phyloP scores from a whole-genome alignment of 768 basidiomycete species.

The Kwoniella mangroviensis region DNA sequence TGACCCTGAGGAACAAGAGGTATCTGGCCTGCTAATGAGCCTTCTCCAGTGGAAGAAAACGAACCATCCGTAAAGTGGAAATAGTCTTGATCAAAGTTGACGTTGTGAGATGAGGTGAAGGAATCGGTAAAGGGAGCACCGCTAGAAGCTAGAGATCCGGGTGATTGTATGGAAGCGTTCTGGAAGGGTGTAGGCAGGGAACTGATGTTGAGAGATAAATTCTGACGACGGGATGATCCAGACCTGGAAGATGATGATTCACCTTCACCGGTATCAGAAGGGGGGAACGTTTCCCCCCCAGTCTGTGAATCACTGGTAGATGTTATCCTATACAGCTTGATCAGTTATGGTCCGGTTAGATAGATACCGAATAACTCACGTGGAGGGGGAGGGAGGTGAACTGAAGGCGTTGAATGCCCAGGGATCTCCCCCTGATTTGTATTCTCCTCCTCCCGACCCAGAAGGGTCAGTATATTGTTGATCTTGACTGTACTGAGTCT shows the following conservation, averaged over 20 bases:
- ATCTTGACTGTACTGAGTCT: constrained; percentile 20
- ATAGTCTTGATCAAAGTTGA: constrained; percentile 39
- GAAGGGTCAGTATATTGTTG: constrained; percentile 9
- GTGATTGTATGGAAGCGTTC: constrained; percentile 31
- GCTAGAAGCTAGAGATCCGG: constrained; percentile 33
- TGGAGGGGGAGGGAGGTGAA: constrained; percentile 49
- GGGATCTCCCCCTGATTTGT: constrained; percentile 15
- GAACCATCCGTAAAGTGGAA: constrained; percentile 44
- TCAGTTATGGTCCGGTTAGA: background rate
- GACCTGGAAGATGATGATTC: constrained; percentile 36
- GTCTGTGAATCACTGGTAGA: constrained; percentile 44
- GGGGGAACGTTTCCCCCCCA: constrained; percentile 48
- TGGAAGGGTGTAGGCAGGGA: constrained; percentile 31
- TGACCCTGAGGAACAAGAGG: constrained; percentile 13
- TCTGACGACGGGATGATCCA: constrained; percentile 42
- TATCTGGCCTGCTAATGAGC: constrained; percentile 19
- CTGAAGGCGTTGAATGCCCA: constrained; percentile 33
- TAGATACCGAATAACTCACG: constrained; percentile 29
- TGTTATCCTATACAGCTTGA: constrained; percentile 27
- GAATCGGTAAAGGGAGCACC: constrained; percentile 47
- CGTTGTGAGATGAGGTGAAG: constrained; percentile 30
- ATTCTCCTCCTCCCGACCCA: constrained; percentile 24
- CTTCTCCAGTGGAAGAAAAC: constrained; percentile 32
- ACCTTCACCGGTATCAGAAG: constrained; percentile 32
- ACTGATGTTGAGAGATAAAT: constrained; percentile 44